phyloP scores from a whole-genome alignment of 108 stramenopile species.

The Cylindrotheca closterium region DNA sequence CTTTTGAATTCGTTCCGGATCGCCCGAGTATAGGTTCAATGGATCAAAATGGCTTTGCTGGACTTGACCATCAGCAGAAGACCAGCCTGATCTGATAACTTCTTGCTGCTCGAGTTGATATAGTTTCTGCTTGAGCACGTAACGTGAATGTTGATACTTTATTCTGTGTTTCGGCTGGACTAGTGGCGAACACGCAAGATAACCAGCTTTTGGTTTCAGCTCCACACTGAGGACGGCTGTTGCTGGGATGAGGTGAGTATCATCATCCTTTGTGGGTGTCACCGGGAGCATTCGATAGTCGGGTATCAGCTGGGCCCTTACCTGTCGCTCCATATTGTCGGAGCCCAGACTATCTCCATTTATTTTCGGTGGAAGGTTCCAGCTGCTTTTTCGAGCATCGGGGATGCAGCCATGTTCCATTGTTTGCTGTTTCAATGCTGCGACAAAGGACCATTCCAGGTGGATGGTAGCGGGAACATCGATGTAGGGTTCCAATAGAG shows the following conservation, averaged over 20 bases:
- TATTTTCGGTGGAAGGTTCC: too few species aligned
- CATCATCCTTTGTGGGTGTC: neutral
- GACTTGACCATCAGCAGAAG: neutral
- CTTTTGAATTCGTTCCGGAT: slow-evolving; percentile 23
- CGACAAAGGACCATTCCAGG: slow-evolving; percentile 17
- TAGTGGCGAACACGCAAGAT: slow-evolving; percentile 61
- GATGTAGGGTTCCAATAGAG: slow-evolving; percentile 18
- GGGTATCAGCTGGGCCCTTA: slow-evolving; percentile 34
- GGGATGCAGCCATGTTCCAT: slow-evolving; percentile 6
- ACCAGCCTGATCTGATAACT: slow-evolving; percentile 47
- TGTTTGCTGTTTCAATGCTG: slow-evolving; percentile 19
- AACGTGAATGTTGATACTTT: slow-evolving; percentile 56
- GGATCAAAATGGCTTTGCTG: slow-evolving; percentile 36
- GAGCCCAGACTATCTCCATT: too few species aligned
- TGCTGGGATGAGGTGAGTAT: slow-evolving; percentile 1
- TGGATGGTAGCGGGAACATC: slow-evolving; percentile 20
- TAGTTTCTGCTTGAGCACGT: slow-evolving; percentile 47
- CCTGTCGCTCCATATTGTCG: too few species aligned
- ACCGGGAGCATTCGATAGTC: slow-evolving; percentile 27
- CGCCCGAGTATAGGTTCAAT: slow-evolving; percentile 55
- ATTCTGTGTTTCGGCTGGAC: slow-evolving; percentile 50
- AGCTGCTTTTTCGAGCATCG: slow-evolving; percentile 7
- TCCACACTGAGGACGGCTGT: slow-evolving; percentile 47
- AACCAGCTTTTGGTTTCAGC: slow-evolving; percentile 83
- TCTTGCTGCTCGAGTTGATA: slow-evolving; percentile 42